Evolutionary conservation across 2,329 filamentous ascomycete genomes (phyloP), one percentile per base, ranked within the genome.

Genomic region (Colletotrichum sp.): DNA sequence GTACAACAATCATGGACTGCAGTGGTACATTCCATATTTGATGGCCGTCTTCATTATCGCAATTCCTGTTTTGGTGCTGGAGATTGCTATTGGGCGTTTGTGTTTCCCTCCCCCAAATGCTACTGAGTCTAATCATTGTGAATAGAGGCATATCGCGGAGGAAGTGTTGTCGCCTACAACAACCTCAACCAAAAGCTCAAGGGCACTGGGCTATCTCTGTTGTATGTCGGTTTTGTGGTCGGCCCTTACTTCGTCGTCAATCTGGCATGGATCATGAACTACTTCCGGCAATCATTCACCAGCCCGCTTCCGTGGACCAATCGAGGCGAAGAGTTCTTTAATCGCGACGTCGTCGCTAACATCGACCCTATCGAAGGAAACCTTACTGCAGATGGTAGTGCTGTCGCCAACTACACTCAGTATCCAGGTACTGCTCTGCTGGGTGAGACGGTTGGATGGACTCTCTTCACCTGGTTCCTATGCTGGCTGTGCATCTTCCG

Each of bases 1-100:
- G 3, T 92, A 90, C 86, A 92, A 91, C 83, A 92, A 92, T 80
- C 86, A 90, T 72, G 90, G 90, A 4, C 83, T 91, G 8, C 90
- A 92, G 79, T 92, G 90, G 90, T 92, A 91, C 80, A 88, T 92
- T 21, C 90, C 90, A 0, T 92, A 92, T 76, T 80, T 91, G 6
- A 82, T 91, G 72, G 88, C 89, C 8, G 86, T 92, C 18, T 88
- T 90, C 73, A 81, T 91, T 13, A 86, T 92, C 72, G 90, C 90
- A 49, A 91, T 92, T 60, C 90, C 90, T 0, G 86, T 88, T 1
- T 85, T 92, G 49, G 86, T 91, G 15, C 86, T 91, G 26, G 90
- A 92, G 80, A 90, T 92, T 67, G 94, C 94, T 69, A 95, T 95
- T 68, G 95, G 95, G 63, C 94, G 44, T 52, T 52, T 21, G 44